Percentiles rank a stretch among this genome's conserved stretches.
Conservation (phyloP, 129 eudicot genomes). For the Pulicaria dysenterica region DNA sequence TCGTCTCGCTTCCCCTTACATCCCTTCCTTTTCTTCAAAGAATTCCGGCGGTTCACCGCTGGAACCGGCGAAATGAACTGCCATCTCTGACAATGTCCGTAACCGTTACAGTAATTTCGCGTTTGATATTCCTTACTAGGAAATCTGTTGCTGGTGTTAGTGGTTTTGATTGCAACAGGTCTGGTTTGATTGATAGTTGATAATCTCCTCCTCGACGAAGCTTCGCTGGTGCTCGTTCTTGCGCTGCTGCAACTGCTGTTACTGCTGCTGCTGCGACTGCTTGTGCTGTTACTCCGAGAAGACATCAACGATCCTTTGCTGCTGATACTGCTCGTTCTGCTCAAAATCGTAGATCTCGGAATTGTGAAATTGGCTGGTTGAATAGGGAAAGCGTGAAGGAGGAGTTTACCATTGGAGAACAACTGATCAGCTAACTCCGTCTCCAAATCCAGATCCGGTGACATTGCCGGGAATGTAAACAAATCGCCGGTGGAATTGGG, state of each 20-base stretch:
- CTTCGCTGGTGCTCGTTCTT: constrained; percentile 58
- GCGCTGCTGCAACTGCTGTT: constrained; percentile 58
- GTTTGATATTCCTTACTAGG: constrained; percentile 23
- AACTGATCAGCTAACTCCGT: constrained; percentile 68
- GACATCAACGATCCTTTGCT: constrained; percentile 56
- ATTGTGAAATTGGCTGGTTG: constrained; percentile 32
- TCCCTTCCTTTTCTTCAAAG: constrained; percentile 29
- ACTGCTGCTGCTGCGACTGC: constrained; percentile 37
- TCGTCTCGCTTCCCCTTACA: constrained; percentile 21
- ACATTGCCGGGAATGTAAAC: constrained; percentile 54
- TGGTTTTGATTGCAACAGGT: constrained; percentile 20
- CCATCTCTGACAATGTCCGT: constrained; percentile 61
- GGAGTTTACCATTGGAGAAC: constrained; percentile 62
- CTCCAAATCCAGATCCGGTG: constrained; percentile 21
- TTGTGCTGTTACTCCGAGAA: constrained; percentile 63
- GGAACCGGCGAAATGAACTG: constrained; percentile 65
- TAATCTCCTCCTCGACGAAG: constrained; percentile 35
- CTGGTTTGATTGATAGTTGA: constrained; percentile 21
- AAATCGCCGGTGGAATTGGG: constrained; percentile 40
- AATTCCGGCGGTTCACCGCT: constrained; percentile 41
- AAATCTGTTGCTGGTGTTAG: neutral
- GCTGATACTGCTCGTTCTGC: constrained; percentile 57
- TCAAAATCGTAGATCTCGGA: constrained; percentile 39
- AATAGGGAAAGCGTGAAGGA: constrained; percentile 56
- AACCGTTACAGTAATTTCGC: constrained; percentile 22